Evolutionary conservation across 176 grass and related monocot species (phyloP).

Genomic region (Themeda triandra): DNA sequence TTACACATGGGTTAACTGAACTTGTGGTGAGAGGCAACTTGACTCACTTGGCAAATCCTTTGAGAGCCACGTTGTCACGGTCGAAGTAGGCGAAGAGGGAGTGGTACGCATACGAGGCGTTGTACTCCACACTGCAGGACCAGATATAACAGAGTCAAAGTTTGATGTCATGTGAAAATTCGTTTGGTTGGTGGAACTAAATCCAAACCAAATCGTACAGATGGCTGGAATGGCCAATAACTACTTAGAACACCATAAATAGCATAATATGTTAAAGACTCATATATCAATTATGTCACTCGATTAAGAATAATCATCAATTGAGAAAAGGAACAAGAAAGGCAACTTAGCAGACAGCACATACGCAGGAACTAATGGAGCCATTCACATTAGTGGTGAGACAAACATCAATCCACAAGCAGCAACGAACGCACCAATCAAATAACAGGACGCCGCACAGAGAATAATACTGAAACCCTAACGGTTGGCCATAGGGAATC

Average conservation of each 20-base stretch:
- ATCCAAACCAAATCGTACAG: neutral
- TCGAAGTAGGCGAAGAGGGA: conserved; percentile 93
- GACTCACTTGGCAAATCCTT: conserved; percentile 78
- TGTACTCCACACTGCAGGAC: conserved; percentile 73
- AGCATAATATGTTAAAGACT: neutral
- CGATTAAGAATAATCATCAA: neutral
- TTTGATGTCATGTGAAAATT: neutral
- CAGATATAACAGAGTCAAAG: neutral
- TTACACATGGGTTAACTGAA: neutral
- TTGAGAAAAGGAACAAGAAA: neutral
- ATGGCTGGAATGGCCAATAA: neutral
- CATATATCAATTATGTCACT: neutral
- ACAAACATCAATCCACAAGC: neutral
- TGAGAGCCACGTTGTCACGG: conserved; percentile 84
- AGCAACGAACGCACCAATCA: neutral
- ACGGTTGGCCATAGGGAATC: neutral
- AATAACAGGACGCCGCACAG: neutral
- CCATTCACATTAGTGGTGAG: neutral
- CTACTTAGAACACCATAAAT: too few species aligned
- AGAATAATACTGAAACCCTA: neutral
- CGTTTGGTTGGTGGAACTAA: neutral
- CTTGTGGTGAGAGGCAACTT: neutral
- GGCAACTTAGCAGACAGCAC: neutral
- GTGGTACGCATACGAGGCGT: conserved; percentile 89
- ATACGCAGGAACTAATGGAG: neutral